phyloP scores from a whole-genome alignment of 192 early-diverging fungal genomes.

The Entophlyctis luteolus region DNA sequence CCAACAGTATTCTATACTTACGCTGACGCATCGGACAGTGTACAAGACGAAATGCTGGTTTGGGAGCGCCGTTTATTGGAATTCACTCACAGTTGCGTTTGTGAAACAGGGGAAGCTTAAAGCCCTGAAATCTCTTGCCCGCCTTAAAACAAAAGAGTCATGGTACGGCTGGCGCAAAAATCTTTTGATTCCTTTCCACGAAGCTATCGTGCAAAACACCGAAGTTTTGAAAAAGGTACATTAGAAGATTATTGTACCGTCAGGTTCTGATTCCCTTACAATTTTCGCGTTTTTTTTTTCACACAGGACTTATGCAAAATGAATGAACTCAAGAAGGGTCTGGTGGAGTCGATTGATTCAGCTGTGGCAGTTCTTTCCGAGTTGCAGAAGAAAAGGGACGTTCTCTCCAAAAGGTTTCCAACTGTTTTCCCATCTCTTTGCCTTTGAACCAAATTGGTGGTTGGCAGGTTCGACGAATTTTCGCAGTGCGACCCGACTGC shows the following conservation, averaged over 20 bases:
- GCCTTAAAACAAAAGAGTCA: slow-evolving; percentile 28
- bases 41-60: not conserved
- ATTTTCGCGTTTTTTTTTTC: not conserved
- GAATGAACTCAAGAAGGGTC: not conserved
- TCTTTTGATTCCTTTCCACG: slow-evolving; percentile 19
- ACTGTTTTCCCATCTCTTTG: no score
- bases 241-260: not conserved
- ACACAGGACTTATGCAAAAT: slow-evolving; percentile 1
- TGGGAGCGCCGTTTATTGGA: no score
- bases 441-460: no score
- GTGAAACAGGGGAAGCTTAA: slow-evolving; percentile 25
- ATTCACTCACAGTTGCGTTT: no score
- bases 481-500: not conserved
- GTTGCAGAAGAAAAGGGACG: not conserved
- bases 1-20: slow-evolving; percentile 33
- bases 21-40: slow-evolving; percentile 15
- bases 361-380: not conserved
- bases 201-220: slow-evolving; percentile 11
- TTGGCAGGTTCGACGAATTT: not conserved
- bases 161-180: slow-evolving; percentile 36
- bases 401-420: not conserved
- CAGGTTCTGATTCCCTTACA: no score
- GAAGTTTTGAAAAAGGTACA: slow-evolving; percentile 7
- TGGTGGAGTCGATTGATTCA: not conserved
- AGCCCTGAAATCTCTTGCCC: slow-evolving; percentile 16